Evolutionary conservation across 345 rosid genomes (phyloP).

Genomic region (Salix viminalis): DNA sequence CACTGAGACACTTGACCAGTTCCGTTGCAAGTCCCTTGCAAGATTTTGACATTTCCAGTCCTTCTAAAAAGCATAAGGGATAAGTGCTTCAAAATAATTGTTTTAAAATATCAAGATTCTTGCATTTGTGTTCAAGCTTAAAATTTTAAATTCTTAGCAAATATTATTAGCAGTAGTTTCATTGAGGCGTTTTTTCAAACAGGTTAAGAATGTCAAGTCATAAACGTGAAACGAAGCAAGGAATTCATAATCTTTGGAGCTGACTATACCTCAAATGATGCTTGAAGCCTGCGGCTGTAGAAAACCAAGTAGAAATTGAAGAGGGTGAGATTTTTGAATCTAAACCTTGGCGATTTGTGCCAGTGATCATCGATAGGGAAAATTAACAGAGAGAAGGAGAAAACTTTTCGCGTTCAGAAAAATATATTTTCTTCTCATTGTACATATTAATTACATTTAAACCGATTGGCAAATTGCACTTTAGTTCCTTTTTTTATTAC

Average conservation of each 20-base stretch:
- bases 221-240: background rate
- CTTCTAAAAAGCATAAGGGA: background rate
- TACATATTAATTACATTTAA: background rate
- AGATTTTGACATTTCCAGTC: constrained; percentile 70
- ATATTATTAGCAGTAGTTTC: background rate
- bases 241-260: background rate
- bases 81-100: background rate
- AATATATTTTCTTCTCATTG: background rate
- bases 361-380: background rate
- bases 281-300: background rate
- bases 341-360: background rate
- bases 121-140: background rate
- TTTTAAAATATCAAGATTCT: background rate
- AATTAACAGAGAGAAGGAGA: background rate
- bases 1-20: constrained; percentile 89
- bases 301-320: background rate
- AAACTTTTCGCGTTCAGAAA: background rate
- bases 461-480: background rate
- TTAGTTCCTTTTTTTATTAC: background rate
- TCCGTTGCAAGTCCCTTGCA: constrained; percentile 94
- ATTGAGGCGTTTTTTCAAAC: background rate
- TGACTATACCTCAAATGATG: background rate
- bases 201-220: background rate
- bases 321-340: background rate
- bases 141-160: background rate